Evolutionary conservation across 805 yeast genomes (phyloP).

Genomic region (Suhomyces xylopsoci): DNA sequence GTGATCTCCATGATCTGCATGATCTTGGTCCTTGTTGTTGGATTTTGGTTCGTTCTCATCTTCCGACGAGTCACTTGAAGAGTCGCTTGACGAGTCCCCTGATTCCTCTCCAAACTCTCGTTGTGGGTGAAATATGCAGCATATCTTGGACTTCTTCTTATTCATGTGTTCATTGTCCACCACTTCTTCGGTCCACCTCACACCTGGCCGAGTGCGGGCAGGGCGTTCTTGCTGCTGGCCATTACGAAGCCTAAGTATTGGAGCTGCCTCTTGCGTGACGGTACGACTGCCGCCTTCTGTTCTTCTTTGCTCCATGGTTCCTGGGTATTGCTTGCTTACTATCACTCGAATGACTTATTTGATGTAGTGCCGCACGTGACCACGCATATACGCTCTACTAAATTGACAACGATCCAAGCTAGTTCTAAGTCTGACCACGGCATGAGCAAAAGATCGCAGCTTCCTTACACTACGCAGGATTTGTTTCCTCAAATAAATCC

Average conservation of each 20-base stretch:
- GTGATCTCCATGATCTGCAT: constrained; percentile 30
- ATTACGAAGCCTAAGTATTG: constrained; percentile 8
- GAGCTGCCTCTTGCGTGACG: neutral
- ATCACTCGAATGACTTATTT: constrained; percentile 1
- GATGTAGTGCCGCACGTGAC: neutral
- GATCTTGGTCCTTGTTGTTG: constrained; percentile 17
- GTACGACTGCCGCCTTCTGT: neutral
- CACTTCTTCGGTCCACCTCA: constrained; percentile 81
- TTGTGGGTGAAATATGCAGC: constrained; percentile 84
- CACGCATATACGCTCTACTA: neutral
- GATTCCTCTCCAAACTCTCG: constrained; percentile 50
- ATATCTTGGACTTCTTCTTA: constrained; percentile 87
- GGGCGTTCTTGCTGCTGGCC: constrained; percentile 1
- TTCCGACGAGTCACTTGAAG: constrained; percentile 27
- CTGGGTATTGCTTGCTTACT: neutral
- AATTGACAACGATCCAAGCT: neutral
- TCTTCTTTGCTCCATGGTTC: neutral
- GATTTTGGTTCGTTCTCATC: constrained; percentile 7
- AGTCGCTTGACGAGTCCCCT: constrained; percentile 19
- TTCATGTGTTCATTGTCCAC: constrained; percentile 88
- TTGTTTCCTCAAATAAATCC: constrained; percentile 30
- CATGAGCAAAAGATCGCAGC: constrained; percentile 28
- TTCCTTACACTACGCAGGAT: constrained; percentile 44
- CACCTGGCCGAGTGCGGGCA: constrained; percentile 33
- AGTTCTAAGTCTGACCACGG: neutral